Percentiles rank a stretch among this genome's conserved stretches.
Conservation (phyloP, 495 filamentous ascomycete species). For the Daldinia bambusicola region DNA sequence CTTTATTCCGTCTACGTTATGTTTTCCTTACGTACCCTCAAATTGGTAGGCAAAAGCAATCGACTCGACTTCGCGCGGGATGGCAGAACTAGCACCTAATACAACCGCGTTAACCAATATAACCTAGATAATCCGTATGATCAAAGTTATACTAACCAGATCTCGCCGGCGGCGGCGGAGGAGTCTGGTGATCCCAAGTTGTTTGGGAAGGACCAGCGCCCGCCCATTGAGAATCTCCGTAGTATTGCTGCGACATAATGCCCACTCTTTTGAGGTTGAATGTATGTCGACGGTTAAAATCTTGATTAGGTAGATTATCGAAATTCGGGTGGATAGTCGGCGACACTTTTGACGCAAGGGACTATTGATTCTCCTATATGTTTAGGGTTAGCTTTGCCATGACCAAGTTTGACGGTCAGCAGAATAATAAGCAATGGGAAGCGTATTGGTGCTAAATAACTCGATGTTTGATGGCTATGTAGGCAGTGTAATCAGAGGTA, state of each 20-base stretch:
- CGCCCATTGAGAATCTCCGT: constrained; percentile 85
- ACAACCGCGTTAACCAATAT: constrained; percentile 49
- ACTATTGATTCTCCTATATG: constrained; percentile 19
- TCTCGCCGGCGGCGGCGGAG: constrained; percentile 83
- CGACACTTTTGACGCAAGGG: constrained; percentile 3
- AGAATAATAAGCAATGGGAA: not conserved
- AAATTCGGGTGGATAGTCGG: not conserved
- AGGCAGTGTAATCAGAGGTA: not conserved
- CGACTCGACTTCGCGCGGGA: constrained; percentile 76
- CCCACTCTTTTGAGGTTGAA: not conserved
- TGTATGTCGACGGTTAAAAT: constrained; percentile 3
- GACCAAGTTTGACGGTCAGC: not conserved
- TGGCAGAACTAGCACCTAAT: constrained; percentile 78
- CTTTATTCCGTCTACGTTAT: not conserved
- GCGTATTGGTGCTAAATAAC: not conserved
- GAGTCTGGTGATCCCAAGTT: constrained; percentile 80
- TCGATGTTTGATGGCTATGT: not conserved
- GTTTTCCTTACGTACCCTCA: constrained; percentile 75
- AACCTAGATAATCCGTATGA: constrained; percentile 29
- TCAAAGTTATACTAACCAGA: constrained; percentile 69
- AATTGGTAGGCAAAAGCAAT: constrained; percentile 88
- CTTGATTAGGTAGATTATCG: constrained; percentile 5
- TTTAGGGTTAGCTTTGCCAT: constrained; percentile 26
- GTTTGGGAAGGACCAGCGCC: constrained; percentile 69
- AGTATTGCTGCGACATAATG: constrained; percentile 66